Evolutionary conservation across 1,284 basidiomycete genomes (phyloP), one percentile per base, ranked within the genome.

Genomic region (Marasmius tenuissimus): DNA sequence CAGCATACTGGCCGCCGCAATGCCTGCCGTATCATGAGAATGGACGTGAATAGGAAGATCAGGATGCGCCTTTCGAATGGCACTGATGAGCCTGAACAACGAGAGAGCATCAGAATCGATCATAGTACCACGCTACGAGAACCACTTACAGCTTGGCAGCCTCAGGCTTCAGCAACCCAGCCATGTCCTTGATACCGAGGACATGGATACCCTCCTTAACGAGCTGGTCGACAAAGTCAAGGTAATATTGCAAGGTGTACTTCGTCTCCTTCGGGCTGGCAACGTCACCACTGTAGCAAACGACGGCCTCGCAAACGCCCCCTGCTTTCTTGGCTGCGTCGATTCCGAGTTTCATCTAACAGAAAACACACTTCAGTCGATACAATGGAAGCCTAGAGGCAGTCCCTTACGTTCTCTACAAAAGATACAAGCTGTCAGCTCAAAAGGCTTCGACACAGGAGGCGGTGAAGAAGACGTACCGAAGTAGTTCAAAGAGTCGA

Each of bases 281-380:
- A 57, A 98, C 93, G 75, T 99, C 97, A 68, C 97, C 97, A 68
- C 94, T 97, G 84, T 99, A 99, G 82, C 97, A 99, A 71, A 99
- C 96, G 66, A 96, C 96, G 53, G 94, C 97, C 76, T 98, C 96
- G 63, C 91, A 90, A 58, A 99, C 97, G 85, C 97, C 97, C 62
- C 97, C 97, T 45, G 97, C 97, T 78, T 97, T 98, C 89, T 99
- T 99, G 67, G 97, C 97, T 40, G 97, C 97, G 74, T 99, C 97
- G 69, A 99, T 99, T 75, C 96, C 96, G 67, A 98, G 87, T 75
- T 85, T 90, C 91, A 98, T 92, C 91, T 97, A 64, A 48, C 57
- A 51, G 50, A 51, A 37, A 27, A 35, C 52, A 40, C 33, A 57
- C 14, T 42, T 49, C 27, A 51, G 45, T 27, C 14, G 22, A 22